phyloP scores from a whole-genome alignment of 2,329 filamentous ascomycete genomes.

The Coleophoma crateriformis region DNA sequence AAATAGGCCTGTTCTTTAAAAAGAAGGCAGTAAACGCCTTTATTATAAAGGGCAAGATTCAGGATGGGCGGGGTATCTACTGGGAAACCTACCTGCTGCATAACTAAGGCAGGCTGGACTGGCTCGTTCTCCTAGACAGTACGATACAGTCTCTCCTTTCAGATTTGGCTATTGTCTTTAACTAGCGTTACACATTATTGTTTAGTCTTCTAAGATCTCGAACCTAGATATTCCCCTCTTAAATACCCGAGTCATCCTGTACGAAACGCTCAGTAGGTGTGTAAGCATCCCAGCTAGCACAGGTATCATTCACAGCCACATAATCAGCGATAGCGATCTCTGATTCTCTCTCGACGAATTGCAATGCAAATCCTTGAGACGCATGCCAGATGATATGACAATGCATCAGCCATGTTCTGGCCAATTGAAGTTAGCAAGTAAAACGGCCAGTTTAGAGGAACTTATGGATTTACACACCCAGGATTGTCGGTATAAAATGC shows the following conservation, averaged over 20 bases:
- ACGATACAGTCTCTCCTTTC: no score
- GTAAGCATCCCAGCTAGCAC: constrained; percentile 6
- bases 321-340: constrained; percentile 12
- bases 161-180: no score
- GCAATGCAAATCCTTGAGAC: constrained; percentile 41
- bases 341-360: constrained; percentile 35
- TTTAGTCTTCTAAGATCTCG: no score
- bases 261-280: background rate
- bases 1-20: no score
- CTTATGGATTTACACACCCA: background rate
- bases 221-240: no score
- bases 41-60: no score
- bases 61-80: no score
- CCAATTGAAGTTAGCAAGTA: background rate
- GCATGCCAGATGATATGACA: constrained; percentile 33
- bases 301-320: constrained; percentile 1
- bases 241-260: constrained; percentile 7
- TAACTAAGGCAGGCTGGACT: no score
- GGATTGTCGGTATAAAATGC: constrained; percentile 3
- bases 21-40: no score
- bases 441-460: background rate
- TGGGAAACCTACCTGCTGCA: no score
- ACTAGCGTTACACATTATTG: no score
- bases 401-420: constrained; percentile 11
- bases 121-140: no score